Evolutionary conservation across 108 stramenopile species (phyloP), one percentile per base, ranked within the genome.

Genomic region (Cyclotella distinguenda): DNA sequence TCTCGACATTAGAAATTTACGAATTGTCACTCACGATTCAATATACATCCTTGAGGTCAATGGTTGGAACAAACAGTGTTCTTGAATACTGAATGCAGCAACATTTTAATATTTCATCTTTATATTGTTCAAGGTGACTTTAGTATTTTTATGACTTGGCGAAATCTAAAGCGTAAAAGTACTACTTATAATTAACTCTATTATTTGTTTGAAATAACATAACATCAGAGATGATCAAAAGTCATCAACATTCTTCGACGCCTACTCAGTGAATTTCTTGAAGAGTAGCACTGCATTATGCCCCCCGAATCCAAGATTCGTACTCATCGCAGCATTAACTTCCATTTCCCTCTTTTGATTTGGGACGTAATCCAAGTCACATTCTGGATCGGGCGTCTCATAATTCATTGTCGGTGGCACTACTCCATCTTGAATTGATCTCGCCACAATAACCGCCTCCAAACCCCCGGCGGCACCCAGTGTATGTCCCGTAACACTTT

Each of bases 231-330:
- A n/a, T n/a, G n/a, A n/a, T n/a, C n/a, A n/a, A n/a, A n/a, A n/a
- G n/a, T n/a, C n/a, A n/a, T n/a, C n/a, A n/a, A n/a, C n/a, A n/a
- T n/a, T n/a, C n/a, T 43, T 10, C 25, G 8, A 21, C 42, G 40
- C 25, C 60, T 87, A 86, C 64, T 88, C 84, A 18, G 60, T 74
- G 61, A 79, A 93, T 70, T 95, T 97, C 82, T 95, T 94, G 74
- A 98, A 96, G 25, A 96, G 78, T 15, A 98, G 66, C n/a, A 95
- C 95, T n/a, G 95, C 97, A 76, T 98, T 98, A 89, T 97, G 96
- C 51, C 97, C 97, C 30, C 97, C 97, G 70, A 98, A 98, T 6
- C 97, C 97, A 52, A 98, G 79, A 71, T 94, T 97, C 36, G 96
- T 94, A 73, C 92, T 94, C 89, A 98, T 95, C 3, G 95, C 96